Evolutionary conservation across 192 early-diverging fungal species (phyloP).

Genomic region (Coemansia sp.): DNA sequence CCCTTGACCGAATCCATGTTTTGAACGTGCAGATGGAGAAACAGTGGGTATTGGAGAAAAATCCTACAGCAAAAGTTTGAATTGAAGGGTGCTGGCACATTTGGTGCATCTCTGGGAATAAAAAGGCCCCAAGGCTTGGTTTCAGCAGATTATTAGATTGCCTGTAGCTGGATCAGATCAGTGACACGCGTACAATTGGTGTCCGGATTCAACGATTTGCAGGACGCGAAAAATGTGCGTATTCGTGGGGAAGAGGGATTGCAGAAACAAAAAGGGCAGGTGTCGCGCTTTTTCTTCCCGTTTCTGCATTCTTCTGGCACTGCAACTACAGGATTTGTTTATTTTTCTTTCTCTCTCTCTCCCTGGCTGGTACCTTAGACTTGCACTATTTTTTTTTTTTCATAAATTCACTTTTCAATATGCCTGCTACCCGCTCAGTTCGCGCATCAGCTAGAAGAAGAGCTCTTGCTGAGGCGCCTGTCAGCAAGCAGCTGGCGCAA

Average conservation of each 20-base stretch:
- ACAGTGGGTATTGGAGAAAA: too few species aligned
- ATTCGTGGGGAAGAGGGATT: background rate
- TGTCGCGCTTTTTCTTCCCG: background rate
- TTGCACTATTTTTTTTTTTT: slow-evolving; percentile 2
- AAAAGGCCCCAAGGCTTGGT: too few species aligned
- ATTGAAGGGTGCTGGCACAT: too few species aligned
- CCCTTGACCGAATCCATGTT: background rate
- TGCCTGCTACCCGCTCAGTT: slow-evolving; percentile 40
- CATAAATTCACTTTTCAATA: slow-evolving; percentile 11
- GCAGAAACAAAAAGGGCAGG: slow-evolving; percentile 1
- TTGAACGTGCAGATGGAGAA: too few species aligned
- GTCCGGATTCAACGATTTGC: background rate
- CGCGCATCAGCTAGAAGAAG: slow-evolving; percentile 19
- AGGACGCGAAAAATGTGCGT: slow-evolving; percentile 24
- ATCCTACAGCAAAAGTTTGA: too few species aligned
- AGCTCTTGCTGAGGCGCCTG: slow-evolving; percentile 36
- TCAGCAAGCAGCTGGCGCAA: slow-evolving; percentile 20
- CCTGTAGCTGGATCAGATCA: too few species aligned
- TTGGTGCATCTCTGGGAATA: too few species aligned
- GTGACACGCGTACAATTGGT: too few species aligned
- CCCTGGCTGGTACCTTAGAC: background rate
- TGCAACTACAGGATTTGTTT: background rate
- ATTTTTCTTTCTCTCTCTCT: slow-evolving; percentile 3
- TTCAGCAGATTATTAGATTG: too few species aligned
- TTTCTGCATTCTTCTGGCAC: slow-evolving; percentile 3